Conservation (phyloP, 139 green algal species). For the Micractinium sp. region DNA sequence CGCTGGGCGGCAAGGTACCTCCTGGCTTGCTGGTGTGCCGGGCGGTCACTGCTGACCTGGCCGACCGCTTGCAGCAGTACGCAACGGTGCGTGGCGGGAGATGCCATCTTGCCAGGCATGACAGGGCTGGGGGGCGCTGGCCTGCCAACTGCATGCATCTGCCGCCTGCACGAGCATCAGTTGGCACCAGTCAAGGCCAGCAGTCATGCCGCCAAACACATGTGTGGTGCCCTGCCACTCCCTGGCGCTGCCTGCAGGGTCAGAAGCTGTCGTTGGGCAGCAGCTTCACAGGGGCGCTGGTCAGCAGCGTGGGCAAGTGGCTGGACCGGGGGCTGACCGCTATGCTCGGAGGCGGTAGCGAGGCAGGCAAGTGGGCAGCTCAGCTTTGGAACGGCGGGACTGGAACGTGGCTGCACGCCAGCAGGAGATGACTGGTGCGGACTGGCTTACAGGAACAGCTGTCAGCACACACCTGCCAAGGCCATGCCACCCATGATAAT, state of each 20-base stretch:
- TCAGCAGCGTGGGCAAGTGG: constrained; percentile 59
- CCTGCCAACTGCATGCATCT: too few relatives aligned
- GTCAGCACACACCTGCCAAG: too few relatives aligned
- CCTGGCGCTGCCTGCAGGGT: constrained; percentile 28
- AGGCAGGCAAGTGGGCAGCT: neutral
- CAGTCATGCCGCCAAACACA: too few relatives aligned
- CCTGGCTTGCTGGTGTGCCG: constrained; percentile 50
- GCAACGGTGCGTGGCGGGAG: constrained; percentile 39
- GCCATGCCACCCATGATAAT: too few relatives aligned
- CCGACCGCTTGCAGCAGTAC: constrained; percentile 52
- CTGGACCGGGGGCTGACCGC: constrained; percentile 63
- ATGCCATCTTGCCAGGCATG: too few relatives aligned
- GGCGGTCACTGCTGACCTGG: constrained; percentile 24
- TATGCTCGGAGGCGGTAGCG: constrained; percentile 53
- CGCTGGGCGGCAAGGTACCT: constrained; percentile 39
- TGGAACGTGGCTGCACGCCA: too few relatives aligned
- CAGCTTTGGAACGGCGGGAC: neutral
- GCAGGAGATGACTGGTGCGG: too few relatives aligned
- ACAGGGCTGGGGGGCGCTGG: too few relatives aligned
- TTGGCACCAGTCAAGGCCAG: too few relatives aligned
- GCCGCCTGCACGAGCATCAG: too few relatives aligned
- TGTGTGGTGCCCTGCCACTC: neutral
- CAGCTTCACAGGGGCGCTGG: constrained; percentile 35
- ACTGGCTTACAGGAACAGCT: too few relatives aligned
- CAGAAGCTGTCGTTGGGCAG: constrained; percentile 46